A percentile compares a stretch with the other conserved stretches of the same genome.
These are phyloP conservation scores for Brasenia schreberi DNA, from an alignment of 164 flowering plant species.

Conservation along the genomic window DNA sequence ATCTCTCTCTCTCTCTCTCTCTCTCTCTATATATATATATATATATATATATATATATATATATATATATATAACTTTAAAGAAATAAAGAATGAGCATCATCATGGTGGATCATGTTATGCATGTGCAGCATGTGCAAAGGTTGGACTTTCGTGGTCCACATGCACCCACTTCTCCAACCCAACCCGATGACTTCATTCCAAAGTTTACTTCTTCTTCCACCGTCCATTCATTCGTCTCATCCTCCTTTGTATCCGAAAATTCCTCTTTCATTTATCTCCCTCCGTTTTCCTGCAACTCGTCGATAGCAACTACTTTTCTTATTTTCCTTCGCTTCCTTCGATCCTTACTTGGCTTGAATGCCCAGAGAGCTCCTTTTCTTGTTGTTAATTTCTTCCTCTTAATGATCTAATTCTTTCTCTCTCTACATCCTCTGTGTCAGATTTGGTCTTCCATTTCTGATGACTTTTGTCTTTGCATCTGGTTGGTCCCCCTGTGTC, in stretches of 20 bases:
- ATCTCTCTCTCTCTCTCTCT: too few species aligned
- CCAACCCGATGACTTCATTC: constrained; percentile 23
- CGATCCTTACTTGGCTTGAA: background rate
- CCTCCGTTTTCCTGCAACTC: background rate
- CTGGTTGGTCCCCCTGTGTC: background rate
- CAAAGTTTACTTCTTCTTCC: constrained; percentile 12
- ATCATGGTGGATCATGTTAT: constrained; percentile 37
- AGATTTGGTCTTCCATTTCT: background rate
- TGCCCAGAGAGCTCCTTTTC: too few species aligned
- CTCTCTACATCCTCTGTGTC: background rate
- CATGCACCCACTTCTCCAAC: constrained; percentile 13
- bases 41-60: too few species aligned
- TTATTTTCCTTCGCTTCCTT: constrained; percentile 7
- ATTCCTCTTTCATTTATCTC: background rate
- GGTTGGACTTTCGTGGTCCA: constrained; percentile 36
- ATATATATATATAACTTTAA: background rate
- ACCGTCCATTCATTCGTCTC: constrained; percentile 21
- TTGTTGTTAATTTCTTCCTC: too few species aligned
- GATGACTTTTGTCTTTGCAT: background rate
- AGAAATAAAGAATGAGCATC: constrained; percentile 13
- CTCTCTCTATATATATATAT: too few species aligned
- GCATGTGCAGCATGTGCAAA: constrained; percentile 92
- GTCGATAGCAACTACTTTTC: background rate
- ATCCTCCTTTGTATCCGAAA: background rate
- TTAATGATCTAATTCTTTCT: background rate